Evolutionary conservation across 129 eudicot species (phyloP).

Genomic region (Saussurea involucrata): DNA sequence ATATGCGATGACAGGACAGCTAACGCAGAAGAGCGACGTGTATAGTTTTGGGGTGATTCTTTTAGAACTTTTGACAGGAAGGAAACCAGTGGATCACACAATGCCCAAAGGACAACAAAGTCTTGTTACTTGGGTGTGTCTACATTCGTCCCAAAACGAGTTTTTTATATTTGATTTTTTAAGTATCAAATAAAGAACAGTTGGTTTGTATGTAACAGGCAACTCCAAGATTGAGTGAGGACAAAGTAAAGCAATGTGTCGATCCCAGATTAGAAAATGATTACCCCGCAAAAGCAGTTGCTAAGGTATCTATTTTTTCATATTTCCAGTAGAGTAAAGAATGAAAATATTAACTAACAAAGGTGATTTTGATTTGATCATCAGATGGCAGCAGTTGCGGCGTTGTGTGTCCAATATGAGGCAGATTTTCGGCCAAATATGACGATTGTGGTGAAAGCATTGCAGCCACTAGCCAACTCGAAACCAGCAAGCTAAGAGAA

Average conservation of each 20-base stretch:
- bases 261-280: conserved; percentile 79
- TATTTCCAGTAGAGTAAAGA: not conserved
- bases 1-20: conserved; percentile 40
- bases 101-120: conserved; percentile 87
- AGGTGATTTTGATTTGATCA: not conserved
- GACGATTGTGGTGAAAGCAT: conserved; percentile 89
- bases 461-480: conserved; percentile 73
- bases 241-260: conserved; percentile 89
- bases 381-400: conserved; percentile 96
- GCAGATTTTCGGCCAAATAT: conserved; percentile 88
- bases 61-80: conserved; percentile 67
- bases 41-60: conserved; percentile 77
- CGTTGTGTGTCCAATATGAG: conserved; percentile 86
- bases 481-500: conserved; percentile 55
- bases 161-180: not conserved
- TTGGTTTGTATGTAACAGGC: conserved; percentile 50
- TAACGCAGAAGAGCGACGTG: conserved; percentile 38
- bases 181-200: not conserved
- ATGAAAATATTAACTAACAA: not conserved
- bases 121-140: conserved; percentile 78
- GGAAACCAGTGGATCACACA: conserved; percentile 83
- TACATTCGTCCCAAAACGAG: not conserved
- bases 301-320: conserved; percentile 48
- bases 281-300: conserved; percentile 81
- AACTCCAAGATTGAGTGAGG: conserved; percentile 94